Conservation (phyloP, 1,284 basidiomycete genomes). For the Boletellus deceptivus region DNA sequence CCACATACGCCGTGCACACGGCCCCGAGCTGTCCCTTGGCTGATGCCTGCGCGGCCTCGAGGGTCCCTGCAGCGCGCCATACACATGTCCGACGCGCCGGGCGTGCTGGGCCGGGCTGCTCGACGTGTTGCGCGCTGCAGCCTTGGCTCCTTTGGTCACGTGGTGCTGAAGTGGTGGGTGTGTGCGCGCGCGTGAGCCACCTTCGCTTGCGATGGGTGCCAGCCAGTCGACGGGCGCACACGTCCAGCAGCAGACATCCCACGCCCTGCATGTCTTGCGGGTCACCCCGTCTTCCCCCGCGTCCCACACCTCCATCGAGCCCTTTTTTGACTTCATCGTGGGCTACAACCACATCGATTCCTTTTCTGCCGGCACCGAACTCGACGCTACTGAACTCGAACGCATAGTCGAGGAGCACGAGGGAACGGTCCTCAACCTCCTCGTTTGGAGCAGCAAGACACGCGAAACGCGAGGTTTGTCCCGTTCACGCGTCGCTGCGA, state of each 20-base stretch:
- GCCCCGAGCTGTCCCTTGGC: no score
- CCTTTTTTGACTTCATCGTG: slow-evolving; percentile 96
- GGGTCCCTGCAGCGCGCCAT: no score
- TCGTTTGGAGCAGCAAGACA: slow-evolving; percentile 91
- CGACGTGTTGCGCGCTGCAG: no score
- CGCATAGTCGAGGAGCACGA: slow-evolving; percentile 86
- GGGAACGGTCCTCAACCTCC: slow-evolving; percentile 71
- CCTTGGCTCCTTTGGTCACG: no score
- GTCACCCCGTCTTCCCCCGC: slow-evolving; percentile 87
- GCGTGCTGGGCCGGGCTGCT: no score
- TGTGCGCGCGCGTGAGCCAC: neutral
- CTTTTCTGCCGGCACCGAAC: slow-evolving; percentile 50
- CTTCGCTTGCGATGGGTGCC: slow-evolving; percentile 57
- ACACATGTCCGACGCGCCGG: no score
- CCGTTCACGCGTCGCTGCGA: neutral
- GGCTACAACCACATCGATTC: slow-evolving; percentile 76
- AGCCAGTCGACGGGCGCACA: slow-evolving; percentile 64
- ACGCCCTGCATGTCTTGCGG: slow-evolving; percentile 81
- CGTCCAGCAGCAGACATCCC: slow-evolving; percentile 42
- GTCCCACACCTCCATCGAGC: slow-evolving; percentile 83
- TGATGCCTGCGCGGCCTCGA: no score
- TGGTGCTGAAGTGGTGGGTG: no score
- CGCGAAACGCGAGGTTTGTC: slow-evolving; percentile 77
- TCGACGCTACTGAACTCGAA: slow-evolving; percentile 76
- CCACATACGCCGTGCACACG: neutral